Percentiles rank a stretch among this genome's conserved stretches.
Conservation (phyloP, 805 yeast genomes). For the Yarrowia sp. region DNA sequence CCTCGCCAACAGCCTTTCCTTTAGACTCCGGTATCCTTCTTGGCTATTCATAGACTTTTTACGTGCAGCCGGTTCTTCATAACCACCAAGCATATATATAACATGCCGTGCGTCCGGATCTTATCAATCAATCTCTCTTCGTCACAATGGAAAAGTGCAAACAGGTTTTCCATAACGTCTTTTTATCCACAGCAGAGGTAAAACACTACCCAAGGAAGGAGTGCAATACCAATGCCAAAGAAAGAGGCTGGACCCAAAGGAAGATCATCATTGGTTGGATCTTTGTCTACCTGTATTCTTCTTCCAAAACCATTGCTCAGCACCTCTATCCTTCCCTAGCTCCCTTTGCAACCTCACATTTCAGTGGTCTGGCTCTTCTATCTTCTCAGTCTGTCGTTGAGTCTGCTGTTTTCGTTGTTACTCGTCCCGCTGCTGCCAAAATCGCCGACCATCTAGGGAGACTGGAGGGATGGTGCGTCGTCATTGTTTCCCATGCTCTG, state of each 20-base stretch:
- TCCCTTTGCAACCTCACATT: conserved; percentile 6
- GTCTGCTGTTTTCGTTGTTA: not conserved
- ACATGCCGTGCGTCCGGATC: not conserved
- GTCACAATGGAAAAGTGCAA: not conserved
- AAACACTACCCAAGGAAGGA: conserved; percentile 1
- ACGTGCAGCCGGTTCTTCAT: not conserved
- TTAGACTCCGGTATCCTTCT: not conserved
- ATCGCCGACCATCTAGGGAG: not conserved
- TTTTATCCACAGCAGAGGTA: not conserved
- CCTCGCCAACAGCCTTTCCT: not conserved
- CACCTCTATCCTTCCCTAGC: conserved; percentile 1
- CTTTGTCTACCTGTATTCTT: conserved; percentile 8
- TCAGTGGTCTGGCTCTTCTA: not conserved
- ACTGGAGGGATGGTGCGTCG: not conserved
- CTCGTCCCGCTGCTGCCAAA: conserved; percentile 18
- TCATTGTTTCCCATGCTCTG: not conserved
- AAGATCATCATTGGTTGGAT: conserved; percentile 20
- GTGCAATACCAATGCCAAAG: conserved; percentile 18
- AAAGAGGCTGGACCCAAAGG: conserved; percentile 1
- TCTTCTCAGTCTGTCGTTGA: conserved; percentile 14
- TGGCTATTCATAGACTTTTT: not conserved
- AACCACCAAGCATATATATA: not conserved
- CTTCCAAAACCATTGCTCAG: not conserved
- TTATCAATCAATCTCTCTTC: not conserved
- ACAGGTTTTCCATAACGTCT: not conserved